phyloP scores from a whole-genome alignment of 2,329 filamentous ascomycete species.

The Zymoseptoria tritici region DNA sequence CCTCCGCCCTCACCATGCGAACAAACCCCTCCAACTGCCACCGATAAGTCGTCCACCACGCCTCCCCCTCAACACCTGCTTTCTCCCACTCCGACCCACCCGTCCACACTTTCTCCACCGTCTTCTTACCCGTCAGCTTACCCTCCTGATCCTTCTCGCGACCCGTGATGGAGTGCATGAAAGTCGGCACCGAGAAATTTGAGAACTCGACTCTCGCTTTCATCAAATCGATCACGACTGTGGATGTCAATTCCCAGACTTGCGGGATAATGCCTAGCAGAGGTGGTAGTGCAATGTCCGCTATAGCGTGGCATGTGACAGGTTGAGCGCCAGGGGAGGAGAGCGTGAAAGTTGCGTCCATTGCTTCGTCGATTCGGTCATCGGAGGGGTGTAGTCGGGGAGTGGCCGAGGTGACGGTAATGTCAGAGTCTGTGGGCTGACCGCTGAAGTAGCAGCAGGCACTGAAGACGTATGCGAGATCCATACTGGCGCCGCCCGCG shows the following conservation, averaged over 20 bases:
- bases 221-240: slow-evolving; percentile 5
- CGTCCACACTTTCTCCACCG: slow-evolving; percentile 3
- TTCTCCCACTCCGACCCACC: slow-evolving; percentile 9
- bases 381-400: slow-evolving; percentile 2
- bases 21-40: slow-evolving; percentile 33
- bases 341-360: slow-evolving; percentile 30
- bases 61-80: slow-evolving; percentile 12
- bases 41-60: slow-evolving; percentile 31
- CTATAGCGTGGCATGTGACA: slow-evolving; percentile 2
- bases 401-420: slow-evolving; percentile 3
- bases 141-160: slow-evolving; percentile 5
- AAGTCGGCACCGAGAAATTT: slow-evolving; percentile 5
- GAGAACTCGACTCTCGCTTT: slow-evolving; percentile 8
- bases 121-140: slow-evolving; percentile 4
- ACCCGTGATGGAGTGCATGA: slow-evolving; percentile 6
- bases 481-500: slow-evolving; percentile 34
- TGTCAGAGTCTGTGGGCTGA: not conserved
- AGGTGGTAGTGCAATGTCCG: slow-evolving; percentile 2
- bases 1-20: slow-evolving; percentile 25
- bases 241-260: not conserved
- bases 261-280: slow-evolving; percentile 8
- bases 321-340: slow-evolving; percentile 16
- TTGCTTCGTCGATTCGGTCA: slow-evolving; percentile 19
- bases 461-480: slow-evolving; percentile 25
- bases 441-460: slow-evolving; percentile 2